Percentiles rank a stretch among this genome's conserved stretches.
Conservation (phyloP, 2,329 filamentous ascomycete species). For the Colletotrichum endophyticum region DNA sequence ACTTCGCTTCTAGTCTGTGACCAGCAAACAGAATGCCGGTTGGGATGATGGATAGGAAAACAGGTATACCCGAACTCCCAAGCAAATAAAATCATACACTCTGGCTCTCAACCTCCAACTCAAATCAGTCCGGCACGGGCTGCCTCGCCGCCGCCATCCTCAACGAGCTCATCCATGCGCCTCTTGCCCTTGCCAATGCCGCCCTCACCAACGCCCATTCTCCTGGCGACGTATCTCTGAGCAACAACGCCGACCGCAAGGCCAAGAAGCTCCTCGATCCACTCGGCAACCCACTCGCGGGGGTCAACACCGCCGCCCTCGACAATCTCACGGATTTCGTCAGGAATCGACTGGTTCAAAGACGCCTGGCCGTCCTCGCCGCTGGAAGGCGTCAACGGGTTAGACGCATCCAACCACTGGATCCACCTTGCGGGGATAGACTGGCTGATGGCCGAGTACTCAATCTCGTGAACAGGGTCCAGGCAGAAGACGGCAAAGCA, state of each 20-base stretch:
- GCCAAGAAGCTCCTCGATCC: slow-evolving; percentile 87
- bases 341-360: slow-evolving; percentile 59
- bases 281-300: slow-evolving; percentile 95
- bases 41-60: background rate
- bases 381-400: slow-evolving; percentile 57
- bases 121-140: slow-evolving; percentile 21
- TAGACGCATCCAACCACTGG: slow-evolving; percentile 84
- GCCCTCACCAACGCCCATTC: slow-evolving; percentile 95
- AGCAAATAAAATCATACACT: background rate
- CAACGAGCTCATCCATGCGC: slow-evolving; percentile 59
- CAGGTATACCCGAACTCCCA: slow-evolving; percentile 20
- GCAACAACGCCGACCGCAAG: slow-evolving; percentile 85
- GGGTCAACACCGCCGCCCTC: slow-evolving; percentile 80
- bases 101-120: background rate
- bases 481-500: slow-evolving; percentile 80
- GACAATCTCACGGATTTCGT: slow-evolving; percentile 87
- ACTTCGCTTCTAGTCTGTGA: background rate
- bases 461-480: slow-evolving; percentile 91
- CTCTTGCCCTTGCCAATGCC: slow-evolving; percentile 67
- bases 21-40: background rate
- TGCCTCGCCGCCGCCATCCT: slow-evolving; percentile 38
- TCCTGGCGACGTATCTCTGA: slow-evolving; percentile 90
- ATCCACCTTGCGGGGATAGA: slow-evolving; percentile 84
- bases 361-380: slow-evolving; percentile 50
- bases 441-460: slow-evolving; percentile 85